Evolutionary conservation across 2,329 filamentous ascomycete species (phyloP), one percentile per base, ranked within the genome.

Genomic region (Exophiala spinifera): DNA sequence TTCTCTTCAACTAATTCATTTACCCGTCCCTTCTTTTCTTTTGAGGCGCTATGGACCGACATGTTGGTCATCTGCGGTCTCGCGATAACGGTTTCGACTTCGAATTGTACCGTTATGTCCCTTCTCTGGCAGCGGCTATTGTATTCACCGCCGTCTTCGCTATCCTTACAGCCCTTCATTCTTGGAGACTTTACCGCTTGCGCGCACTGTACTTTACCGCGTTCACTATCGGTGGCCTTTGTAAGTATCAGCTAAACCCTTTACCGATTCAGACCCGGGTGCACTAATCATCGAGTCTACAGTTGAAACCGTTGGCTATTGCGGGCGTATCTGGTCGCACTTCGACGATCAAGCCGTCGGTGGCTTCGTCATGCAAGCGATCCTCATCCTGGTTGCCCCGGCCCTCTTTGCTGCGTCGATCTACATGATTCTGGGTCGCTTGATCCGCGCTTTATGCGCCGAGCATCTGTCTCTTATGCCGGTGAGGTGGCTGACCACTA

Each of bases 361-460:
- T 10, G 14, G 14, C 6, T 39, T 17, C 36, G 36, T 20, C 36
- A 4, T 39, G 7, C 36, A 39, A 20, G n/a, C 36, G 15, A 6
- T 39, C 51, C 63, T 71, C 20, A 67, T 73, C 40, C 66, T 76
- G 3, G 63, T 75, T 10, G 69, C 71, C 0, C 73, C 74, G 0
- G 67, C 72, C 0, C 64, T 77, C 3, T 69, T 74, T 43, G 70
- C 74, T 7, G 70, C 70, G 0, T 67, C 67, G 0, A 62, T 73
- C 13, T 73, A 74, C 61, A 74, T 73, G 70, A 54, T 68, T 14
- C 70, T 76, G 1, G 71, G 69, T 0, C 70, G 73, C 0, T 64
- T 76, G 8, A 71, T 76, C 17, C 54, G 59, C 3, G 52, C 69
- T 11, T 64, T 70, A 3, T 48, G 69, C 34, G 73, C 69, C 2